Base-by-base conservation (phyloP, 2,329 filamentous ascomycete genomes). In the Nothophoma quercina region DNA sequence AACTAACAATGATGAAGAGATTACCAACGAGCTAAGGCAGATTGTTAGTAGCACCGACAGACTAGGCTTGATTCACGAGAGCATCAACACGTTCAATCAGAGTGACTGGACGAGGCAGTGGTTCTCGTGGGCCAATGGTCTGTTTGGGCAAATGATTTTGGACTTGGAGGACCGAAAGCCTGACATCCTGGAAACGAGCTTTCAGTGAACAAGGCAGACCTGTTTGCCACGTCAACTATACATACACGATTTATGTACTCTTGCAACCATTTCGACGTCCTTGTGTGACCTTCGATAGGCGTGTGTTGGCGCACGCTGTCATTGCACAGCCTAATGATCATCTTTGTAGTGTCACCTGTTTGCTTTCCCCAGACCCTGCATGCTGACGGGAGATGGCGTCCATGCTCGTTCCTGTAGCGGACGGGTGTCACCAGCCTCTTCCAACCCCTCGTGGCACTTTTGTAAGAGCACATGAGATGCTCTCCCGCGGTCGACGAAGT, bases 91-190 rank as follows among this genome's bases (percentile, higher is more conserved):
- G n/a, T 80, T 75, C 58, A 77, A 81, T 55, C 63, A 64, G 25
- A 73, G 60, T 13, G 68, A 77, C 51, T 82, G 76, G 74, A 79
- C 79, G 21, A 72, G 80, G 53, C 79, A 79, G 54, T 82, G 79
- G 70, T 81, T 81, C 58, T 77, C 75, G 4, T 82, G 80, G 80
- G 80, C 79, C 26, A 83, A 80, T 60, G 79, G 77, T 9, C 63
- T 82, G 49, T 82, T 79, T 67, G 80, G 78, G 8, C 77, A 80
- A 63, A 77, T 79, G 76, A 75, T 81, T 19, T 47, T 81, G 21
- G 76, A 80, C 51, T 59, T 81, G 29, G 72, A 77, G 53, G 63
- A 71, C 13, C 68, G 77, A 53, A 79, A 77, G 69, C 78, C 78
- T 26, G 66, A 69, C 16, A 62, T 81, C 23, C 54, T 81, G 57